Evolutionary conservation across 208 protist genomes (phyloP).

Genomic region (Acanthamoeba healyi): DNA sequence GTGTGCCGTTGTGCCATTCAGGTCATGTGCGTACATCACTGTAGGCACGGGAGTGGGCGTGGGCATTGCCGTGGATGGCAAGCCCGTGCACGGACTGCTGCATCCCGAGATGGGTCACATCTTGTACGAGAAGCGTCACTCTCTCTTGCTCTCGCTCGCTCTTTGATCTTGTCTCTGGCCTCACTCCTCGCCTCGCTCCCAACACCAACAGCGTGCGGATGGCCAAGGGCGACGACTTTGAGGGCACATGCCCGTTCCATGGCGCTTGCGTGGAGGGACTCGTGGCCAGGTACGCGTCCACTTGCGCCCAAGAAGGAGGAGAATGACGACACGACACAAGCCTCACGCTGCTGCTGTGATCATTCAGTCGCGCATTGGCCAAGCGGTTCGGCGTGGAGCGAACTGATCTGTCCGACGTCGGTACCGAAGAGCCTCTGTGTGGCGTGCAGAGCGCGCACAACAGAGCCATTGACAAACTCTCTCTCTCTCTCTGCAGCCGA

Average conservation of each 20-base stretch:
- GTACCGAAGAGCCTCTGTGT: too few species aligned
- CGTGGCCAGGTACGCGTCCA: conserved; percentile 76
- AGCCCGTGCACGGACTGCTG: conserved; percentile 87
- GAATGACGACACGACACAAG: too few species aligned
- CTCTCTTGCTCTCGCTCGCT: not conserved
- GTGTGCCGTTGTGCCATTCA: conserved; percentile 47
- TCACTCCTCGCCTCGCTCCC: not conserved
- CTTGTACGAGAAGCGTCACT: conserved; percentile 3
- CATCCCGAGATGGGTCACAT: conserved; percentile 90
- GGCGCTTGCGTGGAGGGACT: conserved; percentile 89
- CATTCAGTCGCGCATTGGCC: conserved; percentile 83
- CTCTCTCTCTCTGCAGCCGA: too few species aligned
- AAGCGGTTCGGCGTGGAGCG: conserved; percentile 74
- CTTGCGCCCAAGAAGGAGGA: too few species aligned
- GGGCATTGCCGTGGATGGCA: conserved; percentile 84
- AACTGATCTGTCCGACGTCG: conserved; percentile 74
- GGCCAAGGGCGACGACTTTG: conserved; percentile 80
- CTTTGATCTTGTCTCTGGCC: not conserved
- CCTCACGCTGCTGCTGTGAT: too few species aligned
- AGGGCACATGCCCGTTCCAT: conserved; percentile 89
- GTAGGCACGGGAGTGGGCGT: conserved; percentile 91
- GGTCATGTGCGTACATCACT: conserved; percentile 88
- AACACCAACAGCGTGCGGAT: conserved; percentile 35
- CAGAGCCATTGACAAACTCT: too few species aligned
- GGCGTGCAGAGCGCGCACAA: too few species aligned